Conservation (phyloP, 192 early-diverging fungal genomes). For the Gonapodya prolifera region DNA sequence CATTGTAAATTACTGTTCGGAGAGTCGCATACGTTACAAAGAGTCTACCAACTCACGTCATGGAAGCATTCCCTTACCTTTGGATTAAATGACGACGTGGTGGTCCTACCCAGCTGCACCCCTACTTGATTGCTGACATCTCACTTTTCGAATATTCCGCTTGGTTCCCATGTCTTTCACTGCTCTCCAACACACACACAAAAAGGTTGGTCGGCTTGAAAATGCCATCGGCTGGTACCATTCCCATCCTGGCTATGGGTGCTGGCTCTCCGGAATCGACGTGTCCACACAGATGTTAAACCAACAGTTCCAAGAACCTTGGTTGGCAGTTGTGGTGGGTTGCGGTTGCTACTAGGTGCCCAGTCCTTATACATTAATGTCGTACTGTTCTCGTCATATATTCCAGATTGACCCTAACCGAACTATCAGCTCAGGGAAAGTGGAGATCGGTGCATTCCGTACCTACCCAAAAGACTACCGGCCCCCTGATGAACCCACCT, state of each 20-base stretch:
- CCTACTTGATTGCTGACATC: neutral
- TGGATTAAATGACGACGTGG: neutral
- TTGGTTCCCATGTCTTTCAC: too few relatives aligned
- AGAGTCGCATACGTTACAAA: too few relatives aligned
- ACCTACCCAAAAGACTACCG: constrained; percentile 89
- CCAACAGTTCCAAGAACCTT: constrained; percentile 90
- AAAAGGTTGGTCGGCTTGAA: constrained; percentile 74
- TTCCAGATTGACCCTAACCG: constrained; percentile 96
- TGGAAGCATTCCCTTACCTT: too few relatives aligned
- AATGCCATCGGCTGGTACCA: constrained; percentile 98
- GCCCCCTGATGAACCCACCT: constrained; percentile 59
- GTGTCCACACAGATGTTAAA: constrained; percentile 91
- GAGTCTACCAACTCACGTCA: too few relatives aligned
- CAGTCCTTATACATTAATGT: too few relatives aligned
- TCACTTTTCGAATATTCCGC: too few relatives aligned
- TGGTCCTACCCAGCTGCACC: neutral
- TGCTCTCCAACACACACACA: neutral
- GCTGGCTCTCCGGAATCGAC: constrained; percentile 99
- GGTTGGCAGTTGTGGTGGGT: constrained; percentile 80
- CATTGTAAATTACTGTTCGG: neutral
- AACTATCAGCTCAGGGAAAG: constrained; percentile 91
- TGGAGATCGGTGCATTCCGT: constrained; percentile 95
- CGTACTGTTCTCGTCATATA: too few relatives aligned
- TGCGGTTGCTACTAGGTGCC: neutral
- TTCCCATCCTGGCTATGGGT: constrained; percentile 97